phyloP scores from a whole-genome alignment of 2,329 filamentous ascomycete species.

The Endothia cerciana region DNA sequence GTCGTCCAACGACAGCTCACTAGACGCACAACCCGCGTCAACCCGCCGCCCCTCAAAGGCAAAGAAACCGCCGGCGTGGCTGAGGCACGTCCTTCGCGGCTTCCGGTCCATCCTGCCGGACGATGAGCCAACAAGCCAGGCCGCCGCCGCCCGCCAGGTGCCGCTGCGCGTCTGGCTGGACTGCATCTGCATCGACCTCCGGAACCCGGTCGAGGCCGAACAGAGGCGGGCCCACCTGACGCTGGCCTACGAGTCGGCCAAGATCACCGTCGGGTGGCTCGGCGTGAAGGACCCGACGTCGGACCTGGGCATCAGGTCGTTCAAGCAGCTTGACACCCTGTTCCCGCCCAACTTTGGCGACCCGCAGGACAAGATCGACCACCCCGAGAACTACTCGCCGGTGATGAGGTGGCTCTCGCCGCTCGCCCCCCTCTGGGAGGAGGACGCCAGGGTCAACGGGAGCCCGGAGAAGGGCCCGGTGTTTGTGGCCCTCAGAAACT shows the following conservation, averaged over 20 bases:
- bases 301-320: slow-evolving; percentile 12
- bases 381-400: slow-evolving; percentile 42
- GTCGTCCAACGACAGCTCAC: not conserved
- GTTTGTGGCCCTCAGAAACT: slow-evolving; percentile 35
- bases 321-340: slow-evolving; percentile 32
- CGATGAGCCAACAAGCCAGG: slow-evolving; percentile 9
- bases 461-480: slow-evolving; percentile 13
- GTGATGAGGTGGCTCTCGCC: slow-evolving; percentile 37
- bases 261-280: slow-evolving; percentile 34
- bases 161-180: slow-evolving; percentile 34
- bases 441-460: slow-evolving; percentile 29
- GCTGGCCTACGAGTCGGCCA: slow-evolving; percentile 33
- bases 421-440: slow-evolving; percentile 35
- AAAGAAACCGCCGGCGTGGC: slow-evolving; percentile 22
- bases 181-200: slow-evolving; percentile 34
- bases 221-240: slow-evolving; percentile 33
- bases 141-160: not conserved
- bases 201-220: slow-evolving; percentile 31
- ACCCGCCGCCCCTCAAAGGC: not conserved
- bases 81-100: slow-evolving; percentile 16
- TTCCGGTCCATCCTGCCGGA: slow-evolving; percentile 19
- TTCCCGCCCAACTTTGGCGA: slow-evolving; percentile 41
- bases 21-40: not conserved
- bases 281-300: slow-evolving; percentile 29
- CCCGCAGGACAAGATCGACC: slow-evolving; percentile 38